Conservation (phyloP, 805 yeast species). For the Cyberlindnera maritima region DNA sequence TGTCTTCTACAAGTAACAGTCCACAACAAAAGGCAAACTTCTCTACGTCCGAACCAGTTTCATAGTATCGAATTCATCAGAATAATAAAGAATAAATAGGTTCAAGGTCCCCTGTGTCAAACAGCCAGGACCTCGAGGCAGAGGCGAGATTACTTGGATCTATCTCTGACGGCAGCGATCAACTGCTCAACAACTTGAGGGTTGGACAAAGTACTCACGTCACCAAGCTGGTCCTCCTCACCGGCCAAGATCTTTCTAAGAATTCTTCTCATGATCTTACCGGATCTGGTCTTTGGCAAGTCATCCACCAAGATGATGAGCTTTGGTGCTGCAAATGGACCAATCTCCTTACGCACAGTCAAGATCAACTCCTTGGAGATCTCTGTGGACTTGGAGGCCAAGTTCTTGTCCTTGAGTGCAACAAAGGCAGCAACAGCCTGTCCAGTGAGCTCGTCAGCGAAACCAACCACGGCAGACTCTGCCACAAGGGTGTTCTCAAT, state of each 20-base stretch:
- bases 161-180: conserved; percentile 53
- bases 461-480: conserved; percentile 96
- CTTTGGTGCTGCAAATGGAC: conserved; percentile 92
- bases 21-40: too few species aligned
- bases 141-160: conserved; percentile 9
- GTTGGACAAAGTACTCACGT: conserved; percentile 83
- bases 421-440: conserved; percentile 97
- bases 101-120: neutral
- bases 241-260: conserved; percentile 89
- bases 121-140: neutral
- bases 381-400: conserved; percentile 16
- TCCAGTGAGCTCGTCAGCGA: conserved; percentile 92
- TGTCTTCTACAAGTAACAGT: too few species aligned
- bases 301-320: conserved; percentile 79
- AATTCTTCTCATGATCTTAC: conserved; percentile 98
- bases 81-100: neutral
- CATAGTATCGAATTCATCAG: neutral
- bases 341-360: conserved; percentile 89
- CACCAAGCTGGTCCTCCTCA: conserved; percentile 92
- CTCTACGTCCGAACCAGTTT: too few species aligned
- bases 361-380: conserved; percentile 58
- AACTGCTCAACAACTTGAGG: conserved; percentile 80
- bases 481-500: conserved; percentile 76
- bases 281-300: conserved; percentile 97
- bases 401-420: conserved; percentile 58